phyloP scores from a whole-genome alignment of 2,329 filamentous ascomycete species.

The Sporothrix pallida region DNA sequence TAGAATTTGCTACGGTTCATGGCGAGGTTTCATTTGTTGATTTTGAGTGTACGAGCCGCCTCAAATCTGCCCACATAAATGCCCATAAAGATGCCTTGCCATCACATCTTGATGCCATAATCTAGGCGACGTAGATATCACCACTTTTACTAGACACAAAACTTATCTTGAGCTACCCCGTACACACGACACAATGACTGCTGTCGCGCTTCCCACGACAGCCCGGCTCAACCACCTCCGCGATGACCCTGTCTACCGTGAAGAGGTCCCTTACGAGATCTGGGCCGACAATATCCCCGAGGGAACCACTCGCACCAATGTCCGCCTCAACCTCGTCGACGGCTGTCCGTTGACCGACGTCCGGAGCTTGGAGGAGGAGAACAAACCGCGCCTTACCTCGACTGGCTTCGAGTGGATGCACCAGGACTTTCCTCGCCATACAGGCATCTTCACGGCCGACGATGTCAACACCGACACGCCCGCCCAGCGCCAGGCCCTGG shows the following conservation, averaged over 20 bases:
- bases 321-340: not conserved
- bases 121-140: too few relatives aligned
- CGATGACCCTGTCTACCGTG: not conserved
- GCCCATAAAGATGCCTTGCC: constrained; percentile 1
- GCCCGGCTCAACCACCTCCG: not conserved
- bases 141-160: too few relatives aligned
- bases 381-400: not conserved
- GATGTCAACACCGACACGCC: not conserved
- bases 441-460: not conserved
- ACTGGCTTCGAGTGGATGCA: not conserved
- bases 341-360: not conserved
- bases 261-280: not conserved
- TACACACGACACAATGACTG: not conserved
- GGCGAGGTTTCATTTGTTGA: too few relatives aligned
- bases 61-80: not conserved
- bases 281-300: not conserved
- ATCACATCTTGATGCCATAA: not conserved
- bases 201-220: not conserved
- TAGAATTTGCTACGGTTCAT: too few relatives aligned
- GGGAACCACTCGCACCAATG: not conserved
- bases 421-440: not conserved
- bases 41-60: too few relatives aligned
- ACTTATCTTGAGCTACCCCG: not conserved
- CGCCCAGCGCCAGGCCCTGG: not conserved
- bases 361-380: not conserved